A percentile compares a stretch with the other conserved stretches of the same genome.
Conservation (phyloP, 345 rosid species). For the Triadica sebifera region DNA sequence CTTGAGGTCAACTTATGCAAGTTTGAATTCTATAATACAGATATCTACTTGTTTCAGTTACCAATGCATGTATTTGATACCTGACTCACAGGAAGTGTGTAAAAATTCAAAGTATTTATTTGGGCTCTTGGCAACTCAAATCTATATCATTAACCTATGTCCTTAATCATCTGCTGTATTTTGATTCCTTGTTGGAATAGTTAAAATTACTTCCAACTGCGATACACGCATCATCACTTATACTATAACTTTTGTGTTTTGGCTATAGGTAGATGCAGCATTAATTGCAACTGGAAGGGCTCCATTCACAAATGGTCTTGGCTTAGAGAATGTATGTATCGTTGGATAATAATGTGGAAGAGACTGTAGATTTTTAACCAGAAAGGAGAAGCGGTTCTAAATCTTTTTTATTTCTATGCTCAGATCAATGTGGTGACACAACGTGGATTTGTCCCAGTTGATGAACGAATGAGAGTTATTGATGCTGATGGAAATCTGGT, state of each 20-base stretch:
- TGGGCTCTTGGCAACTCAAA: background rate
- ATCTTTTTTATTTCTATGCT: background rate
- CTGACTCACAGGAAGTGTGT: background rate
- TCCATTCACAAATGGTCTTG: constrained; percentile 95
- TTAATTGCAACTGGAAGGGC: constrained; percentile 99
- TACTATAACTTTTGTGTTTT: constrained; percentile 13
- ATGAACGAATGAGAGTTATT: constrained; percentile 82
- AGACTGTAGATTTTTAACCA: background rate
- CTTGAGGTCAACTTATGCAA: background rate
- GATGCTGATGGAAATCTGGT: constrained; percentile 85
- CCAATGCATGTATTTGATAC: background rate
- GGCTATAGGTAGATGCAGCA: constrained; percentile 87
- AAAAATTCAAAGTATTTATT: background rate
- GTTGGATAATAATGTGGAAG: constrained; percentile 12
- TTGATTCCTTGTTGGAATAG: background rate
- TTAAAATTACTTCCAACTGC: background rate
- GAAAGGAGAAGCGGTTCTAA: constrained; percentile 9
- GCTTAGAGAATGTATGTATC: constrained; percentile 77
- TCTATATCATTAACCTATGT: background rate
- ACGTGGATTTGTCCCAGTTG: constrained; percentile 88
- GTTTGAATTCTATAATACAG: background rate
- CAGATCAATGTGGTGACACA: constrained; percentile 91
- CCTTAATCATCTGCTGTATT: background rate
- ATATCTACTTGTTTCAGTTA: background rate
- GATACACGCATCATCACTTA: constrained; percentile 2